Conservation (phyloP, 1,284 basidiomycete species). For the Apiotrichum siamense region DNA sequence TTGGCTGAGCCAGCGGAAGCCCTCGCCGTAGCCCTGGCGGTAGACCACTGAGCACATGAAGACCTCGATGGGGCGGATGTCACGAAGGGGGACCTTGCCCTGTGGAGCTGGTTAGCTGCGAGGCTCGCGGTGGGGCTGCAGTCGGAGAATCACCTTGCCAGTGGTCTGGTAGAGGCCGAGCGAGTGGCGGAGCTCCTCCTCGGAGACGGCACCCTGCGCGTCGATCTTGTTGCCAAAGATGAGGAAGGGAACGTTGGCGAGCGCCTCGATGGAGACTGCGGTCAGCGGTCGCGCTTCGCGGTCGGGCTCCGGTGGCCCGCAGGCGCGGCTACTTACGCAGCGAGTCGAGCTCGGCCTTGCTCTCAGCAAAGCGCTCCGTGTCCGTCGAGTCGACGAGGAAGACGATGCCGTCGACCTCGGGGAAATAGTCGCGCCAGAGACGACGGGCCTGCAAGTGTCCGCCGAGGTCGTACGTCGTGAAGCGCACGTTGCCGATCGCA, state of each 20-base stretch:
- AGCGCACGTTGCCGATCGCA: conserved; percentile 97
- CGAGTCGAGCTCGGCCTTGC: conserved; percentile 93
- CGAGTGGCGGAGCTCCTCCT: conserved; percentile 93
- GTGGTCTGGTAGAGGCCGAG: conserved; percentile 97
- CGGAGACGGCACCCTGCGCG: conserved; percentile 91
- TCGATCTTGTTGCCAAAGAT: conserved; percentile 99
- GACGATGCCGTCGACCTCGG: conserved; percentile 97
- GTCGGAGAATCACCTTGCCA: conserved; percentile 68
- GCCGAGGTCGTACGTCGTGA: conserved; percentile 97
- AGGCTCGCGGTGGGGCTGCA: neutral
- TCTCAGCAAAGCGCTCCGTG: conserved; percentile 90
- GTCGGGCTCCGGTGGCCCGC: no score
- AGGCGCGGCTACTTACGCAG: conserved; percentile 56
- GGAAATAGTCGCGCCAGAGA: conserved; percentile 99
- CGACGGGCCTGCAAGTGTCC: conserved; percentile 98
- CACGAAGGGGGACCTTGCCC: conserved; percentile 94
- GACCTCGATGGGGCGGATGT: conserved; percentile 97
- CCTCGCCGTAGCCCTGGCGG: conserved; percentile 97
- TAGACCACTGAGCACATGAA: conserved; percentile 99
- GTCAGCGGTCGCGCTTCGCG: no score
- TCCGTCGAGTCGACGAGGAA: conserved; percentile 98
- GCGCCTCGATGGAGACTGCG: conserved; percentile 69
- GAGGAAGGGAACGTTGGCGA: conserved; percentile 94
- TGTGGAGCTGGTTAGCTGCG: conserved; percentile 39
- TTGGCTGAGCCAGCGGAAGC: conserved; percentile 98